Evolutionary conservation across 2,329 filamentous ascomycete genomes (phyloP).

Genomic region (Paecilomyces niveus): DNA sequence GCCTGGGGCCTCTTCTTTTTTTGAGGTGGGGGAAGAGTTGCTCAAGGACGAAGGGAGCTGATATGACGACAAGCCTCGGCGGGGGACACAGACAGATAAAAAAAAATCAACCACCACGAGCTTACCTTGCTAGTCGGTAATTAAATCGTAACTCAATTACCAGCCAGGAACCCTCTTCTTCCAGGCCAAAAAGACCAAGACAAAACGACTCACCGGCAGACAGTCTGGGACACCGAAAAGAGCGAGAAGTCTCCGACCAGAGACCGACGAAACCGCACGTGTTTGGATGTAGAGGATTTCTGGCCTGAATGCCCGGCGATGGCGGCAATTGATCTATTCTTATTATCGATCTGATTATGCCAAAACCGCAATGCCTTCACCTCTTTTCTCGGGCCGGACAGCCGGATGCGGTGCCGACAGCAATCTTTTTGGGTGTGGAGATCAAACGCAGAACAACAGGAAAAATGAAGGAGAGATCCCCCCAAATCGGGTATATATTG

Average conservation of each 20-base stretch:
- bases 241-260: not conserved
- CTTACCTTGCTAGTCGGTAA: not conserved
- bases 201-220: not conserved
- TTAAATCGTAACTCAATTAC: too few relatives aligned
- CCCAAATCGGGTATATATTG: not conserved
- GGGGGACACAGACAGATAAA: not conserved
- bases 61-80: not conserved
- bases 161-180: not conserved
- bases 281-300: too few relatives aligned
- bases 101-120: not conserved
- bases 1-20: too few relatives aligned
- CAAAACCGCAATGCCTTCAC: not conserved
- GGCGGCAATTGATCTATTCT: not conserved
- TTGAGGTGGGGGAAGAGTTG: not conserved
- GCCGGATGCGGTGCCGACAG: not conserved
- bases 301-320: too few relatives aligned
- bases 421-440: not conserved
- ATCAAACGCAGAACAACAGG: not conserved
- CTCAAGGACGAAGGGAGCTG: not conserved
- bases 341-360: not conserved
- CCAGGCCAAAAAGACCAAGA: too few relatives aligned
- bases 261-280: not conserved
- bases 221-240: not conserved
- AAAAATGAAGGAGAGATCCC: not conserved
- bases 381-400: not conserved